A percentile compares a stretch with the other conserved stretches of the same genome.
These are phyloP conservation scores for Hymenoscyphus scutula DNA, from an alignment of 2,329 filamentous ascomycete species.

Conservation along the genomic window DNA sequence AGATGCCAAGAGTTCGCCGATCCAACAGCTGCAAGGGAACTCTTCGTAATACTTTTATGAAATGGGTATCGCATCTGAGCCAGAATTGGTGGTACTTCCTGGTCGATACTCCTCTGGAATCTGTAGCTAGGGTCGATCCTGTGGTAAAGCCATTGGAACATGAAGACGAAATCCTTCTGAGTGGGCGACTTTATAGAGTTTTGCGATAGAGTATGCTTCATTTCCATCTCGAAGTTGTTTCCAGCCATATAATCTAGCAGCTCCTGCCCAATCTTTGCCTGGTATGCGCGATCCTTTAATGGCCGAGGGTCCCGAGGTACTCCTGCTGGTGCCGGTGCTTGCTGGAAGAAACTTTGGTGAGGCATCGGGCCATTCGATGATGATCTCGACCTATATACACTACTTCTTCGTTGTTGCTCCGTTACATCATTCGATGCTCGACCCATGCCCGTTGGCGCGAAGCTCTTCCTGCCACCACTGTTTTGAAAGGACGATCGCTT, in stretches of 20 bases:
- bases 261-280: slow-evolving; percentile 81
- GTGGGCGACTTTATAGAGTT: slow-evolving; percentile 93
- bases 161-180: slow-evolving; percentile 95
- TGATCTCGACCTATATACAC: slow-evolving; percentile 71
- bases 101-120: slow-evolving; percentile 92
- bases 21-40: slow-evolving; percentile 89
- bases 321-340: slow-evolving; percentile 75
- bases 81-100: slow-evolving; percentile 87
- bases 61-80: slow-evolving; percentile 95
- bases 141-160: slow-evolving; percentile 98
- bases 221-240: slow-evolving; percentile 96
- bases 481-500: slow-evolving; percentile 79
- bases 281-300: slow-evolving; percentile 75
- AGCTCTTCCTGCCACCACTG: slow-evolving; percentile 59
- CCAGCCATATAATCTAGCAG: slow-evolving; percentile 87
- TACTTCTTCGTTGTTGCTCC: slow-evolving; percentile 65
- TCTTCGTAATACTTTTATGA: slow-evolving; percentile 94
- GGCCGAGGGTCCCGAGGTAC: slow-evolving; percentile 85
- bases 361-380: slow-evolving; percentile 65
- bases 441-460: slow-evolving; percentile 43
- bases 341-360: slow-evolving; percentile 94
- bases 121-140: slow-evolving; percentile 91
- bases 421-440: slow-evolving; percentile 42
- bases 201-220: slow-evolving; percentile 88
- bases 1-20: slow-evolving; percentile 91